Base-by-base conservation (phyloP, 1,284 basidiomycete species). In the Schizophyllum commune region DNA sequence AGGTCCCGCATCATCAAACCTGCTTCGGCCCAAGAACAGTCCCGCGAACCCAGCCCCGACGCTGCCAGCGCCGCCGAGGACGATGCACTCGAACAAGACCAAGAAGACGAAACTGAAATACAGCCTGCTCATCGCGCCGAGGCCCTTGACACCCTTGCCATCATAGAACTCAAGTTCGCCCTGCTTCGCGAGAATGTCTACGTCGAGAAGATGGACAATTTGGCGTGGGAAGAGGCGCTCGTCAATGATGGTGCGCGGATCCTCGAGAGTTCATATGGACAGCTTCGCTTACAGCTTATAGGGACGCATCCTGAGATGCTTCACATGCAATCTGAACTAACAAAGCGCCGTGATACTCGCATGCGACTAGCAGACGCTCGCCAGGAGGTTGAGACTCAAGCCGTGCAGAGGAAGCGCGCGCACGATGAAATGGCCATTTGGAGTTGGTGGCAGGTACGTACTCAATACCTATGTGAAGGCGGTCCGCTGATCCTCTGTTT, bases 281-380 rank as follows among this genome's bases (percentile, higher is more conserved):
- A n/a, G 58, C 32, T 66, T 65, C 58, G 61, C 60, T 55, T 56
- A 47, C 52, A 63, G 58, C 19, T 53, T 64, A 13, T 68, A 89
- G 92, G 85, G 34, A 82, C 83, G 0, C 93, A 96, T 68, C 93
- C 94, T 0, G 93, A 96, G 69, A 77, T 94, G 62, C 76, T 89
- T 17, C 86, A 93, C 70, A 75, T 96, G 4, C 89, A 91, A 58
- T 80, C 79, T 22, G 89, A 93, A 65, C 78, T 94, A 7, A 82
- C 85, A 6, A 82, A 81, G 61, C 78, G 92, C 62, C 83, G 88
- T 57, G 87, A 91, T 68, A 86, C 88, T 62, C 83, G 90, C 1
- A 74, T 91, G 6, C 84, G 88, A 61, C 79, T 93, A 5, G 88
- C 91, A 0, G 81, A 83, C 17, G 84, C 83, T 64, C 85, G 88